Base-by-base conservation (phyloP, 495 filamentous ascomycete genomes). In the Penicillium ochrochloron region DNA sequence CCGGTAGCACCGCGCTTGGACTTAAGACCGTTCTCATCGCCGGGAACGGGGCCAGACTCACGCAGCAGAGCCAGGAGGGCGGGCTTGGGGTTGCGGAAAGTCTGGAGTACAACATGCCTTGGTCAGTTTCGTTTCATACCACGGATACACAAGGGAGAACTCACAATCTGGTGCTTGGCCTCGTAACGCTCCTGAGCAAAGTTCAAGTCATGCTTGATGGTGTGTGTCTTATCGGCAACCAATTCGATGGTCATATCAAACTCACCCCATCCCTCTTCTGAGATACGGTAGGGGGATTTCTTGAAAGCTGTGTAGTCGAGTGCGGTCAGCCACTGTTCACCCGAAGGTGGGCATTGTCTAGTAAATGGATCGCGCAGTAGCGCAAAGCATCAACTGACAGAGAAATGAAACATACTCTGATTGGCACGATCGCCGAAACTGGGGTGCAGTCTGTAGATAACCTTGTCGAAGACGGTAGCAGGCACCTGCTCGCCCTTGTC, bases 251-350 rank as follows among this genome's bases (percentile, higher is more conserved):
- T 81, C 92, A 98, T 94, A 71, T 98, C 96, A 72, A 99, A 99
- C 78, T 99, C 96, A 70, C 96, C 96, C 96, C 96, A 99, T 69
- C 96, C 96, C 76, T 96, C 89, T 76, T 99, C 96, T 58, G 86
- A 79, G 74, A 97, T 95, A 27, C 86, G 85, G 82, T 98, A 99
- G 0, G 95, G 95, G 0, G 92, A 89, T 41, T 88, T 88, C 70
- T 88, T 89, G 82, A 94, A 85, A 8, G 86, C 92, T 96, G 68
- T 68, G 9, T 19, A 48, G 10, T 57, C 15, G 34, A n/a, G 9
- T 25, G 19, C 19, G 21, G 44, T 67, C 59, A 70, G 51, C 42
- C 53, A 34, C 29, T 12, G 35, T 17, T 14, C n/a, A 7, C 11
- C 56, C 9, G 6, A 31, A 31, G 33, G 15, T 34, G n/a, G 51